Percentiles rank a stretch among this genome's conserved stretches.
Conservation (phyloP, 2,329 filamentous ascomycete species). For the Camptophora hylomeconis region DNA sequence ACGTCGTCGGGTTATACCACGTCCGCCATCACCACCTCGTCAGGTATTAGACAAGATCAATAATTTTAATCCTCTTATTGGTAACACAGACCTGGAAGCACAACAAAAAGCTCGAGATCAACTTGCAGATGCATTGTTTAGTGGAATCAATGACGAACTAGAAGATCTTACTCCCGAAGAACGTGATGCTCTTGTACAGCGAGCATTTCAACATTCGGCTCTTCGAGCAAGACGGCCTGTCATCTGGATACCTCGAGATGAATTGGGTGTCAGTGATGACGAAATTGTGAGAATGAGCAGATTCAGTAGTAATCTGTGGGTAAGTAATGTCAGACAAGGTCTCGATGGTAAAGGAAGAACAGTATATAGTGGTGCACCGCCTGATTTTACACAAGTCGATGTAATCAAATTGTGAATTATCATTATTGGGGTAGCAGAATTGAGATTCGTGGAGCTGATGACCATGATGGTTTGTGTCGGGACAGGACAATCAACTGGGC, state of each 20-base stretch:
- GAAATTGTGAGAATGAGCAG: conserved; percentile 67
- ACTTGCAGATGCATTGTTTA: conserved; percentile 71
- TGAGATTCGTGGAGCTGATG: too few relatives aligned
- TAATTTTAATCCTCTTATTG: conserved; percentile 20
- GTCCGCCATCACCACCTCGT: conserved; percentile 7
- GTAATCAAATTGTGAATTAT: conserved; percentile 60
- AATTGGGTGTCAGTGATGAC: conserved; percentile 80
- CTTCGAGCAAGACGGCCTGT: conserved; percentile 72
- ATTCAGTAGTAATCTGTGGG: conserved; percentile 69
- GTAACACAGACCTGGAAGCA: conserved; percentile 53
- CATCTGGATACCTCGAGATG: conserved; percentile 88
- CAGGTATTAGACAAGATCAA: conserved; percentile 16
- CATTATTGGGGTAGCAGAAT: too few relatives aligned
- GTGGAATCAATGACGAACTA: conserved; percentile 80
- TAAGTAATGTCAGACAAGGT: conserved; percentile 84
- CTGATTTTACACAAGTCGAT: conserved; percentile 80
- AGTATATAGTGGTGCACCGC: conserved; percentile 72
- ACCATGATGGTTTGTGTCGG: too few relatives aligned
- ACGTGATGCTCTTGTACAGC: conserved; percentile 68
- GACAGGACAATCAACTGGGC: too few relatives aligned
- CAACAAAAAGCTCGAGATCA: conserved; percentile 43
- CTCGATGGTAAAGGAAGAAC: conserved; percentile 73
- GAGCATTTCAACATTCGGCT: conserved; percentile 84
- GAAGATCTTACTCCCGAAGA: conserved; percentile 88
- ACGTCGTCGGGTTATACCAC: not conserved